Base-by-base conservation (phyloP, 768 basidiomycete species). In the Serendipita vermifera region DNA sequence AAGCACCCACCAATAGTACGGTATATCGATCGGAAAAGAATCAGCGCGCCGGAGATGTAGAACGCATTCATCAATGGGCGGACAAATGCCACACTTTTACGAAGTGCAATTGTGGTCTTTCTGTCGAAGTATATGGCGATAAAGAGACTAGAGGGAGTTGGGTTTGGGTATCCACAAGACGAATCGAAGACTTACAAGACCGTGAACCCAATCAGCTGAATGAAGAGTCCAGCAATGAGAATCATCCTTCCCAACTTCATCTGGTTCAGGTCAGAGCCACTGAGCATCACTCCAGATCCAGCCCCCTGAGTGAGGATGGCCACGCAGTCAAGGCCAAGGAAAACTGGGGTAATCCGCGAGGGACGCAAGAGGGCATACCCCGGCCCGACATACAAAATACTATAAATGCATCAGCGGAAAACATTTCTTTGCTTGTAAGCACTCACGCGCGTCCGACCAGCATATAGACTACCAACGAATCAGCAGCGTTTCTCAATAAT, bases 21-120 rank as follows among this genome's bases (percentile, higher is more conserved):
- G 29, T 51, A 51, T 20, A 51, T 31, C 15, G 46, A 51, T 26
- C 46, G 46, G n/a, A 51, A 15, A 15, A 51, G 20, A 29, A 51
- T 29, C 9, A 51, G 27, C 22, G 46, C 46, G 5, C 46, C 46
- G 15, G 46, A 26, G 22, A 51, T 29, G 22, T 51, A 51, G n/a
- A 51, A 51, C 7, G 46, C 46, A 5, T 15, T 22, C 46, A 51
- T 51, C 22, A 51, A 31, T 20, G 27, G 46, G 7, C 46, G 46
- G 7, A 51, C 46, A 2, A 20, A 9, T 31, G 1, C 22, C 46
- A 51, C 32, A 9, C 29, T 20, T 9, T 29, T 7, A 4, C 20
- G 46, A 7, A 29, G 29, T 9, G 20, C 46, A 9, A 9, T 51
- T 5, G 22, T 3, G 11, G 46, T 29, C 22, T 51, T 51, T 4